phyloP scores from a whole-genome alignment of 2,329 filamentous ascomycete genomes.

The Helminthosporium solani region DNA sequence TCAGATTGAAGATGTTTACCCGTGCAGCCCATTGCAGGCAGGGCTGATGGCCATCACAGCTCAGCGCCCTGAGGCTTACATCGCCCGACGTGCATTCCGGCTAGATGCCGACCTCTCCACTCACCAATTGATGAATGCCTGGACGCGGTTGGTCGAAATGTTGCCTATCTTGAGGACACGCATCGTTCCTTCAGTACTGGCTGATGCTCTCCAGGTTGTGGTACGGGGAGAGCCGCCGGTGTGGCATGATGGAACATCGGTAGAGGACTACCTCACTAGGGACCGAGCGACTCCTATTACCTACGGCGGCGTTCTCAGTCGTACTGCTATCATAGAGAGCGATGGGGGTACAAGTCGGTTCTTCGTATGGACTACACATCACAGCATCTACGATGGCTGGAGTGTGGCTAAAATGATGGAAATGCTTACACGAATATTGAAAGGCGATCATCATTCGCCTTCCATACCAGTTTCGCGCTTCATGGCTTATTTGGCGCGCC shows the following conservation, averaged over 20 bases:
- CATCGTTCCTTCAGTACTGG: neutral
- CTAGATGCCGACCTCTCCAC: neutral
- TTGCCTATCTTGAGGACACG: slow-evolving; percentile 5
- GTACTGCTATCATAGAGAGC: no score
- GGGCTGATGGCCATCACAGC: slow-evolving; percentile 6
- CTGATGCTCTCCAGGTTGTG: slow-evolving; percentile 4
- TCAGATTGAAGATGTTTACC: slow-evolving; percentile 8
- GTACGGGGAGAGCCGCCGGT: neutral
- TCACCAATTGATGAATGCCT: slow-evolving; percentile 2
- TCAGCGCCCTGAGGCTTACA: neutral
- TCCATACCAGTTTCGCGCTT: no score
- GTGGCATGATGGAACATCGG: no score
- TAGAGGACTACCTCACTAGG: neutral
- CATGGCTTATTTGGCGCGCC: no score
- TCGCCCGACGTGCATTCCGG: neutral
- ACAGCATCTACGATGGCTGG: no score
- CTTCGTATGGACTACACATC: no score
- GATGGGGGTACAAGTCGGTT: no score
- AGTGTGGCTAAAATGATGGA: no score
- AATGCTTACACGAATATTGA: no score
- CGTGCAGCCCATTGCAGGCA: slow-evolving; percentile 11
- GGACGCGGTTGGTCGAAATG: neutral
- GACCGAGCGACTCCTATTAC: neutral
- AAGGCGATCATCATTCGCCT: no score
- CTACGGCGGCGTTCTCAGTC: no score